phyloP scores from a whole-genome alignment of 768 basidiomycete species.

The Kwoniella mangroviensis region DNA sequence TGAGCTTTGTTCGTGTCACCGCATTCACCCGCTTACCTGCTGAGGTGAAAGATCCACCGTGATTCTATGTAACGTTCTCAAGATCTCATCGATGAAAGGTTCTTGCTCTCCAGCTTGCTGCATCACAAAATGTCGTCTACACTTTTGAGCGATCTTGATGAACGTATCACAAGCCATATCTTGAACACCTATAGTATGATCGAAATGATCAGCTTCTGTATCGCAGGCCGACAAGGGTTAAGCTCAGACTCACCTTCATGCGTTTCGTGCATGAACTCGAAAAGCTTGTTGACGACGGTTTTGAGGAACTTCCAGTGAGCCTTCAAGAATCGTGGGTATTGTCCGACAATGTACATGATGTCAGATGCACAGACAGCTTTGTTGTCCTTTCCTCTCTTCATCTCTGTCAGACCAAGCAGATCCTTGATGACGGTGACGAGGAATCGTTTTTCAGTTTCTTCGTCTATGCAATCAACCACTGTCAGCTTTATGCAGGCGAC shows the following conservation, averaged over 20 bases:
- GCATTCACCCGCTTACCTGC: slow-evolving; percentile 62
- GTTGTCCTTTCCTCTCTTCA: slow-evolving; percentile 99
- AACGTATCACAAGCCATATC: slow-evolving; percentile 99
- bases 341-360: slow-evolving; percentile 90
- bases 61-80: slow-evolving; percentile 86
- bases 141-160: slow-evolving; percentile 99
- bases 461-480: slow-evolving; percentile 64
- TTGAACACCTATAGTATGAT: slow-evolving; percentile 74
- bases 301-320: slow-evolving; percentile 99
- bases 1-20: slow-evolving; percentile 1
- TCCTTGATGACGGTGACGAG: slow-evolving; percentile 99
- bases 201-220: slow-evolving; percentile 5
- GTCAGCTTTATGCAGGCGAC: slow-evolving; percentile 5
- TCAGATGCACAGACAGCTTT: slow-evolving; percentile 83
- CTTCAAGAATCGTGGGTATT: slow-evolving; percentile 98
- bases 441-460: slow-evolving; percentile 99
- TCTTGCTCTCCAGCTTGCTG: slow-evolving; percentile 96
- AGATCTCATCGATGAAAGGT: slow-evolving; percentile 96
- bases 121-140: slow-evolving; percentile 96
- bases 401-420: slow-evolving; percentile 92
- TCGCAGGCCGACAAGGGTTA: background rate
- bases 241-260: slow-evolving; percentile 74
- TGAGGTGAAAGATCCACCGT: slow-evolving; percentile 92
- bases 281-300: slow-evolving; percentile 98
- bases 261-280: slow-evolving; percentile 99